Conservation (phyloP, 169 alveolate genomes). For the Theileria luwenshuni region DNA sequence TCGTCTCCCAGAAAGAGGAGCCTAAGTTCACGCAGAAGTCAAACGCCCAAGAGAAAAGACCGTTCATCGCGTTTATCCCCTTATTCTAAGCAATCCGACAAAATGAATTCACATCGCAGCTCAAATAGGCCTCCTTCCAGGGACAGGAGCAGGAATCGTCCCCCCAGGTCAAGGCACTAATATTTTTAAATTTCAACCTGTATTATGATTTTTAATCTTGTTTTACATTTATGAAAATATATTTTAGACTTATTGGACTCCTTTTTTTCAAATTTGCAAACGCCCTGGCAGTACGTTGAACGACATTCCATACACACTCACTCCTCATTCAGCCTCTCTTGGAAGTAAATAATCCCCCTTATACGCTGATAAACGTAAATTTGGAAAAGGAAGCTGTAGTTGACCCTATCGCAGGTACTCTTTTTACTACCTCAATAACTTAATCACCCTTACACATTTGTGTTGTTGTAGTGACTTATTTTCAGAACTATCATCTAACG, state of each 20-base stretch:
- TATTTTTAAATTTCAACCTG: not conserved
- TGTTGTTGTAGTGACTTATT: not conserved
- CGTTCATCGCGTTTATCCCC: slow-evolving; percentile 14
- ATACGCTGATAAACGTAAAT: slow-evolving; percentile 61
- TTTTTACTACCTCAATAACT: not conserved
- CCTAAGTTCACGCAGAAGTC: not conserved
- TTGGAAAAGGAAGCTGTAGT: slow-evolving; percentile 49
- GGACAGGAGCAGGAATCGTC: not conserved
- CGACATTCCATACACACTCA: not conserved
- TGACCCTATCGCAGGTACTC: slow-evolving; percentile 48
- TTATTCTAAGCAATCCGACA: slow-evolving; percentile 6
- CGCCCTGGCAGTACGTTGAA: slow-evolving; percentile 4
- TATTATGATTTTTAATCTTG: not conserved
- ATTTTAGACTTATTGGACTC: not conserved
- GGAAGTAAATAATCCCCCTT: slow-evolving; percentile 62
- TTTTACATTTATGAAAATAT: not conserved
- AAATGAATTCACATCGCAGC: not conserved
- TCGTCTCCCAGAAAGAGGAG: slow-evolving; percentile 10
- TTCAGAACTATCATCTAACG: not conserved
- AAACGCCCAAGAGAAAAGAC: slow-evolving; percentile 16
- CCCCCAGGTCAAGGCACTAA: not conserved
- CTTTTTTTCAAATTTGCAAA: not conserved
- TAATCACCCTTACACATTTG: not conserved
- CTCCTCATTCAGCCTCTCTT: slow-evolving; percentile 50
- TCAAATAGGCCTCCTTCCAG: not conserved